Percentiles rank a stretch among this genome's conserved stretches.
Evolutionary conservation across 768 basidiomycete species (phyloP).

Genomic region (Tricholoma sp.): DNA sequence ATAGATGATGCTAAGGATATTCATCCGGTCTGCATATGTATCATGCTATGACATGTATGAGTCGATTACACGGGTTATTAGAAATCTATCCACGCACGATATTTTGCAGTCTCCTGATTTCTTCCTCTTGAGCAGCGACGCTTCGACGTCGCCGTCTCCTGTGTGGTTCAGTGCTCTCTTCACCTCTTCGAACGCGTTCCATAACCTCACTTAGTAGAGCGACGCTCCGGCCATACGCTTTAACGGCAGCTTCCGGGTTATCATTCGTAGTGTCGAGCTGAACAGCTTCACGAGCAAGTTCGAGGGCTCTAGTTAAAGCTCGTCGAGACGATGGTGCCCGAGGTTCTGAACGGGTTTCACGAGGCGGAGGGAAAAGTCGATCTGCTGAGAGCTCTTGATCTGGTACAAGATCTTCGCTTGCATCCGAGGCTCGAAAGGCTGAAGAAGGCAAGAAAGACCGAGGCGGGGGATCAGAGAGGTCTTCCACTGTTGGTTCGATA

Average conservation of each 20-base stretch:
- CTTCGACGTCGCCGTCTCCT: constrained; percentile 64
- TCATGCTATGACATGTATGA: constrained; percentile 59
- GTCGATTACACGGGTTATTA: constrained; percentile 1
- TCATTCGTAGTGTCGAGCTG: constrained; percentile 84
- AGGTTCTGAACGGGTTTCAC: constrained; percentile 43
- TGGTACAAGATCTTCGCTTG: constrained; percentile 35
- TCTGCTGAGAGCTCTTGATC: constrained; percentile 40
- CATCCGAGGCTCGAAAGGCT: constrained; percentile 25
- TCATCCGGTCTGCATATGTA: constrained; percentile 93
- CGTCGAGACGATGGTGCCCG: constrained; percentile 74
- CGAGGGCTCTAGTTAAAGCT: constrained; percentile 80
- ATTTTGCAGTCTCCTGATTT: constrained; percentile 78
- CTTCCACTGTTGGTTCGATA: constrained; percentile 35
- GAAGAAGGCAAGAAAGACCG: constrained; percentile 42
- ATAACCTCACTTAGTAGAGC: constrained; percentile 87
- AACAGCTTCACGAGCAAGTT: constrained; percentile 87
- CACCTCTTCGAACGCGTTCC: constrained; percentile 83
- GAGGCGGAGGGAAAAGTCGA: constrained; percentile 38
- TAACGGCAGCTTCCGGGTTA: constrained; percentile 84
- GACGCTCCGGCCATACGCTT: constrained; percentile 84
- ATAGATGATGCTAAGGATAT: constrained; percentile 86
- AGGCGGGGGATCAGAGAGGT: constrained; percentile 55
- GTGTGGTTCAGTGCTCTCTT: constrained; percentile 67
- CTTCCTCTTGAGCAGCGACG: constrained; percentile 87
- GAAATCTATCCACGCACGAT: constrained; percentile 56